phyloP scores from a whole-genome alignment of 306 rosid species.

The Cicer arietinum region DNA sequence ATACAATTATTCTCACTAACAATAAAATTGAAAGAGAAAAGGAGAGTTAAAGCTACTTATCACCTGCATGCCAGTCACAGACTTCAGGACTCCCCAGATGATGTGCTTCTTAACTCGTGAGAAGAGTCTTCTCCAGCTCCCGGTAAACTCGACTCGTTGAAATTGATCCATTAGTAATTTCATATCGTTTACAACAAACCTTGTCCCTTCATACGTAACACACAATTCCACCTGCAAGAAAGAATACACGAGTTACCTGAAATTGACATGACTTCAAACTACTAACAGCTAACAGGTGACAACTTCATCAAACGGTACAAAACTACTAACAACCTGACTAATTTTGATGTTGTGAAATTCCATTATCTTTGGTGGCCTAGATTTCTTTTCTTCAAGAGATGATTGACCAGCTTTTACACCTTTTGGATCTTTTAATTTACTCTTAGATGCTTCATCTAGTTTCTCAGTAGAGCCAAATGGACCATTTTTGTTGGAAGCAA shows the following conservation, averaged over 20 bases:
- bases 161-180: conserved; percentile 95
- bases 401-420: conserved; percentile 68
- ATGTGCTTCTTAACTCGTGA: conserved; percentile 97
- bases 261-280: conserved; percentile 29
- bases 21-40: conserved; percentile 23
- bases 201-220: conserved; percentile 84
- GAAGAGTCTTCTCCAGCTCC: conserved; percentile 90
- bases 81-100: conserved; percentile 98
- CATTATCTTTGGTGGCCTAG: conserved; percentile 82
- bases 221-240: conserved; percentile 78
- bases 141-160: conserved; percentile 84
- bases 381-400: conserved; percentile 75
- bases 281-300: conserved; percentile 1
- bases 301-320: conserved; percentile 31
- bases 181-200: conserved; percentile 85
- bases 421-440: conserved; percentile 79
- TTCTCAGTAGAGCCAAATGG: conserved; percentile 59
- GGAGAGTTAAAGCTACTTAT: conserved; percentile 27
- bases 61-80: conserved; percentile 99
- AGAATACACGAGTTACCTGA: conserved; percentile 13
- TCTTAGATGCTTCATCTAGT: conserved; percentile 68
- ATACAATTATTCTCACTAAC: conserved; percentile 10
- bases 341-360: conserved; percentile 92
- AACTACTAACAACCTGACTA: conserved; percentile 77
- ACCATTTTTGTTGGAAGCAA: conserved; percentile 56